Evolutionary conservation across 2,329 filamentous ascomycete genomes (phyloP).

Genomic region (Botrytis galanthina): DNA sequence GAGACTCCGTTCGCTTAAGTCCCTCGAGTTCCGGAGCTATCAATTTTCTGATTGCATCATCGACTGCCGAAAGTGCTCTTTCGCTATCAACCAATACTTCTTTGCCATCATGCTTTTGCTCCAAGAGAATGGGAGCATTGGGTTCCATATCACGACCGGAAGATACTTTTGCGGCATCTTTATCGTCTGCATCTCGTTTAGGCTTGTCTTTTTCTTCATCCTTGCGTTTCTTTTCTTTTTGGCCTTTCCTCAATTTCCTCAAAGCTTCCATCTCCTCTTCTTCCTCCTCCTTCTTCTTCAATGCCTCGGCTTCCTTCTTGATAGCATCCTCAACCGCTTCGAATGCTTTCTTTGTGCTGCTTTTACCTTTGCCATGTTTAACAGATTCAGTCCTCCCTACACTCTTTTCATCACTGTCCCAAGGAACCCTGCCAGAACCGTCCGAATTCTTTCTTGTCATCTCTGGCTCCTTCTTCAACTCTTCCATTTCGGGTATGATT

Average conservation of each 20-base stretch:
- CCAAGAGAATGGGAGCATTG: not conserved
- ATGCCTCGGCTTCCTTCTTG: constrained; percentile 19
- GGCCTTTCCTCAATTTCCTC: constrained; percentile 14
- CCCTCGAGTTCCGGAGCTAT: constrained; percentile 13
- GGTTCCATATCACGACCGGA: constrained; percentile 6
- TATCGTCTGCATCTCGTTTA: constrained; percentile 16
- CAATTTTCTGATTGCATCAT: constrained; percentile 16
- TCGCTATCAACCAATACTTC: constrained; percentile 4
- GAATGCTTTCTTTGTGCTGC: constrained; percentile 20
- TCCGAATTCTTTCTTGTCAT: constrained; percentile 17
- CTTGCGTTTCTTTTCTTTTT: constrained; percentile 19
- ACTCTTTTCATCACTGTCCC: constrained; percentile 21
- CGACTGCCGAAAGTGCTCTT: constrained; percentile 17
- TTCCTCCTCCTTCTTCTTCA: constrained; percentile 20
- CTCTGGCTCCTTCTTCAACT: constrained; percentile 17
- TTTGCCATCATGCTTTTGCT: constrained; percentile 1
- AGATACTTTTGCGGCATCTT: constrained; percentile 12
- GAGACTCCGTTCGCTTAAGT: constrained; percentile 13
- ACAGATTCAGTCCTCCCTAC: constrained; percentile 11
- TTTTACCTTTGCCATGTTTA: constrained; percentile 18
- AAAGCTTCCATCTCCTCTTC: constrained; percentile 19
- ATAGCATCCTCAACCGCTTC: constrained; percentile 21
- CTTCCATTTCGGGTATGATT: constrained; percentile 19
- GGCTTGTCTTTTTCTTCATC: constrained; percentile 19
- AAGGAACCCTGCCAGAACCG: constrained; percentile 14